These are phyloP conservation scores for Strigomonas culicis DNA, from an alignment of 208 protist genomes.

Conservation along the genomic window DNA sequence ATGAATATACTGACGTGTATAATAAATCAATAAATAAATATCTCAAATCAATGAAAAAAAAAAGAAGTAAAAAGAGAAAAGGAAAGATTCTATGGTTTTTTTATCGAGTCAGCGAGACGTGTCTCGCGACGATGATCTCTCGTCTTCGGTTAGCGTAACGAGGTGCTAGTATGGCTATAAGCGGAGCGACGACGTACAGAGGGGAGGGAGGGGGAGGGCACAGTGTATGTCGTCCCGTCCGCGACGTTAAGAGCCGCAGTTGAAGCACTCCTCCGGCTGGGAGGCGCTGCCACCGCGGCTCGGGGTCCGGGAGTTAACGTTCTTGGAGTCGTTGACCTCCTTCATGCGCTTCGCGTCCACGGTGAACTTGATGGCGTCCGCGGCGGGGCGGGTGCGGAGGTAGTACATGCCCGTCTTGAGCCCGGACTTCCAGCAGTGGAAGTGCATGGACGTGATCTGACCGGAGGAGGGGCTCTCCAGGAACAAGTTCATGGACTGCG, in stretches of 20 bases:
- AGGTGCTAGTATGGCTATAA: too few relatives aligned
- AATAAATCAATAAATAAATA: too few relatives aligned
- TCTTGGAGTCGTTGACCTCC: conserved; percentile 45
- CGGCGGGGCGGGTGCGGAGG: conserved; percentile 95
- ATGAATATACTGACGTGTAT: too few relatives aligned
- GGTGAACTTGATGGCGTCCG: conserved; percentile 99
- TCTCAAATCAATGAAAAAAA: background rate
- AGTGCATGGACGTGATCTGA: conserved; percentile 99
- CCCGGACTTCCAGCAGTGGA: conserved; percentile 97
- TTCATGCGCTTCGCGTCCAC: conserved; percentile 92
- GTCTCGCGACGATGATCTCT: background rate
- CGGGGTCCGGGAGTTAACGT: conserved; percentile 1
- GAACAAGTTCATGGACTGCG: conserved; percentile 98
- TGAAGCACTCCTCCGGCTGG: conserved; percentile 78
- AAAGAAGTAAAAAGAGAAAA: conserved; percentile 8
- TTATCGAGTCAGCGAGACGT: too few relatives aligned
- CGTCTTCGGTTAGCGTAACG: too few relatives aligned
- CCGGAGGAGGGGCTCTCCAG: conserved; percentile 92
- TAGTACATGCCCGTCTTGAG: conserved; percentile 99
- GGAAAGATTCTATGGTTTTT: conserved; percentile 10
- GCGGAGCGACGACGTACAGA: too few relatives aligned
- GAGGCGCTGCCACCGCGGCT: conserved; percentile 11
- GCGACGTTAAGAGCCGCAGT: conserved; percentile 71
- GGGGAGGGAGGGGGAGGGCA: too few relatives aligned
- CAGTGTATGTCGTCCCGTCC: too few relatives aligned